Conservation (phyloP, 495 filamentous ascomycete species). For the Astrothelium subdiscretum region DNA sequence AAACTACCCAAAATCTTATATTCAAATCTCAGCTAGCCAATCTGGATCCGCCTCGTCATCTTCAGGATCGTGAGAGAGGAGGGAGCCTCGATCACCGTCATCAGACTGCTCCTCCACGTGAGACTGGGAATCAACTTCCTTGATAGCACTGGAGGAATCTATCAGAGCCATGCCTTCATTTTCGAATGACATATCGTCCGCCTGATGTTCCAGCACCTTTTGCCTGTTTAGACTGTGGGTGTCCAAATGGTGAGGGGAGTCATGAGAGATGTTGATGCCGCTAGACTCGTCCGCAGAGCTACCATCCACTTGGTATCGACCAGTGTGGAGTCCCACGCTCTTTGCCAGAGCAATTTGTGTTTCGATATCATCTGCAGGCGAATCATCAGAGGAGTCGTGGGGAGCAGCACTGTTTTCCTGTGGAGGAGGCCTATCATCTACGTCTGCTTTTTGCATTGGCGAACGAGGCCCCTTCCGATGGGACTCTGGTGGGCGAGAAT, state of each 20-base stretch:
- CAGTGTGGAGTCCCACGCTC: background rate
- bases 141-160: background rate
- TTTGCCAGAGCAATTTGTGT: background rate
- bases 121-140: background rate
- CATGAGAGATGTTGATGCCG: background rate
- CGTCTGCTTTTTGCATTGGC: background rate
- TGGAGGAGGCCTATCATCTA: background rate
- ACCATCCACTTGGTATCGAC: background rate
- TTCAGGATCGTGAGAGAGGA: slow-evolving; percentile 51
- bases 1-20: background rate
- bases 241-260: background rate
- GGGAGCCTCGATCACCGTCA: slow-evolving; percentile 18
- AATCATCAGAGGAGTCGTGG: background rate
- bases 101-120: background rate
- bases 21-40: slow-evolving; percentile 34
- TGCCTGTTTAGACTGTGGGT: background rate
- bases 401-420: background rate
- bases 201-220: background rate
- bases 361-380: background rate
- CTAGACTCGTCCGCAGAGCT: background rate
- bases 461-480: background rate
- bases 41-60: slow-evolving; percentile 59
- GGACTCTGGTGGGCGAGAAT: background rate
- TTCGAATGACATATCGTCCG: background rate
- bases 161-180: background rate